Evolutionary conservation across 495 filamentous ascomycete genomes (phyloP).

Genomic region (Tuber aestivum): DNA sequence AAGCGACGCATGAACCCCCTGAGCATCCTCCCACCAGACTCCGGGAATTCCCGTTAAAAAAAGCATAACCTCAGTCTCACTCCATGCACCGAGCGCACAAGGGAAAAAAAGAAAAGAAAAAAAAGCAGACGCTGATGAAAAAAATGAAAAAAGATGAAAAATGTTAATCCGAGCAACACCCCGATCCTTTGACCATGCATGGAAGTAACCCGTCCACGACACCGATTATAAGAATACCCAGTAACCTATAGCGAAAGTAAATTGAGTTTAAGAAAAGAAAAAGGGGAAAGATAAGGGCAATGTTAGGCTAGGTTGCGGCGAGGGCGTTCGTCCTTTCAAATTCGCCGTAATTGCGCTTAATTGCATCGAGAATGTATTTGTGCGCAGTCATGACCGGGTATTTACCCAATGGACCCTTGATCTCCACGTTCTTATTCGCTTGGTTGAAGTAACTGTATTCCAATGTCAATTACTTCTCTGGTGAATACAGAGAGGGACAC

Average conservation of each 20-base stretch:
- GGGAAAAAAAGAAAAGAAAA: background rate
- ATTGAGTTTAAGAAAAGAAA: background rate
- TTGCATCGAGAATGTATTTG: slow-evolving; percentile 55
- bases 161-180: background rate
- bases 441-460: slow-evolving; percentile 55
- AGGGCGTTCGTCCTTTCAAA: slow-evolving; percentile 42
- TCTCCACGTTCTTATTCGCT: slow-evolving; percentile 54
- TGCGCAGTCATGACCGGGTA: slow-evolving; percentile 56
- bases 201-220: background rate
- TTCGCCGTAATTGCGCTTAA: slow-evolving; percentile 53
- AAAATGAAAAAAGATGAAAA: background rate
- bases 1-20: background rate
- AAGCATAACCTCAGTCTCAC: background rate
- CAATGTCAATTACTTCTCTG: background rate
- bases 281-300: background rate
- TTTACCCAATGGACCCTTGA: slow-evolving; percentile 58
- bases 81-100: background rate
- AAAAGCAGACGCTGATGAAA: background rate
- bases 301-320: background rate
- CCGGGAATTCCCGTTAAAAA: background rate
- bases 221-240: slow-evolving; percentile 4
- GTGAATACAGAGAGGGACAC: background rate
- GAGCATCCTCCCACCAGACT: background rate
- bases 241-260: background rate
- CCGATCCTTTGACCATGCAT: background rate